A percentile compares a stretch with the other conserved stretches of the same genome.
Conservation (phyloP, 768 basidiomycete genomes). For the Wakefieldia striispora region DNA sequence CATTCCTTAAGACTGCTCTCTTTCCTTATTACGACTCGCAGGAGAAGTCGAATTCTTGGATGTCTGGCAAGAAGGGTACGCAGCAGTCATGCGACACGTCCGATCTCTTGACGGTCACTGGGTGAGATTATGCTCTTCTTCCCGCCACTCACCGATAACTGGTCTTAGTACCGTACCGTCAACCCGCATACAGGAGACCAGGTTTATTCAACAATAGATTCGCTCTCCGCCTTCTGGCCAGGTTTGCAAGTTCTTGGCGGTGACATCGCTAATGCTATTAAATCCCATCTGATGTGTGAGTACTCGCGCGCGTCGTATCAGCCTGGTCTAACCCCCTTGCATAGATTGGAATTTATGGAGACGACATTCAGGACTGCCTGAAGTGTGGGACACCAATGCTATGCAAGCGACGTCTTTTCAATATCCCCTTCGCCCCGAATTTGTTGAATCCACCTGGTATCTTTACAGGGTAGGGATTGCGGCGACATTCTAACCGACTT, state of each 20-base stretch:
- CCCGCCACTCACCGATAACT: constrained; percentile 1
- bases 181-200: constrained; percentile 76
- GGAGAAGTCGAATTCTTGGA: constrained; percentile 80
- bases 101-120: constrained; percentile 84
- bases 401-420: constrained; percentile 70
- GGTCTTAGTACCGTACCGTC: constrained; percentile 75
- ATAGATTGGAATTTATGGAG: constrained; percentile 93
- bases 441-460: constrained; percentile 96
- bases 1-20: neutral
- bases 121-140: constrained; percentile 42
- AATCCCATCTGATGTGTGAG: constrained; percentile 86
- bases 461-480: constrained; percentile 67
- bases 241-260: constrained; percentile 87
- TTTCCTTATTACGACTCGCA: constrained; percentile 20
- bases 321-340: neutral
- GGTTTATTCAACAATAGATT: constrained; percentile 82
- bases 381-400: constrained; percentile 84
- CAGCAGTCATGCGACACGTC: constrained; percentile 81
- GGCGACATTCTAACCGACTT: neutral
- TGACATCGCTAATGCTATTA: constrained; percentile 87
- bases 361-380: constrained; percentile 83
- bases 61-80: constrained; percentile 82
- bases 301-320: neutral
- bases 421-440: constrained; percentile 86
- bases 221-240: constrained; percentile 96